These are phyloP conservation scores for Aspergillus brunneoviolaceus DNA, from an alignment of 2,329 filamentous ascomycete species.

Conservation along the genomic window DNA sequence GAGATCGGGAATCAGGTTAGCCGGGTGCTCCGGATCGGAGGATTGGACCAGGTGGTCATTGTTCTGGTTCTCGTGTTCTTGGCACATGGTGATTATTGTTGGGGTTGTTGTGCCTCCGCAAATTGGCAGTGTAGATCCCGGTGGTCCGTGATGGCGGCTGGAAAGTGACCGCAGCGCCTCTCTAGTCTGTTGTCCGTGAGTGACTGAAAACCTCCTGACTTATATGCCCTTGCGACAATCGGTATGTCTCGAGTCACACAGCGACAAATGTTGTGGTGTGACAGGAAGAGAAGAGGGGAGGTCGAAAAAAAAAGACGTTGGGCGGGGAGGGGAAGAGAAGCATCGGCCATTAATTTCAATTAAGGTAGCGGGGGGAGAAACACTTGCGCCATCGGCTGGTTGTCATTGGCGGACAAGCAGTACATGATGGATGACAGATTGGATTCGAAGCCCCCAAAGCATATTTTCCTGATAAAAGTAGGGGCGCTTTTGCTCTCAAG, in stretches of 20 bases:
- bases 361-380: constrained; percentile 9
- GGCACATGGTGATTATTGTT: constrained; percentile 25
- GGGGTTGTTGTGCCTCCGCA: not conserved
- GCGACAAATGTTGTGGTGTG: constrained; percentile 1
- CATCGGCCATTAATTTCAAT: constrained; percentile 4
- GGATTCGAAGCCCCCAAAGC: not conserved
- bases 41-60: constrained; percentile 60
- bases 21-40: constrained; percentile 77
- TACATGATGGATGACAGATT: not conserved
- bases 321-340: constrained; percentile 3
- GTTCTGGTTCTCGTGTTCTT: constrained; percentile 25
- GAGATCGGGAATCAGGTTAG: constrained; percentile 89
- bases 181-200: not conserved
- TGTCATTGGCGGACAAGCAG: constrained; percentile 2
- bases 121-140: not conserved
- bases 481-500: not conserved
- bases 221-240: not conserved
- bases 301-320: constrained; percentile 3
- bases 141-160: not conserved
- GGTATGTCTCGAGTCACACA: not conserved
- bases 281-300: not conserved
- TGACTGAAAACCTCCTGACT: not conserved
- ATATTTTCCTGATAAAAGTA: not conserved
- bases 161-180: not conserved
- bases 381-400: constrained; percentile 7